Evolutionary conservation across 192 early-diverging fungal genomes (phyloP).

Genomic region (Coemansia sp.): DNA sequence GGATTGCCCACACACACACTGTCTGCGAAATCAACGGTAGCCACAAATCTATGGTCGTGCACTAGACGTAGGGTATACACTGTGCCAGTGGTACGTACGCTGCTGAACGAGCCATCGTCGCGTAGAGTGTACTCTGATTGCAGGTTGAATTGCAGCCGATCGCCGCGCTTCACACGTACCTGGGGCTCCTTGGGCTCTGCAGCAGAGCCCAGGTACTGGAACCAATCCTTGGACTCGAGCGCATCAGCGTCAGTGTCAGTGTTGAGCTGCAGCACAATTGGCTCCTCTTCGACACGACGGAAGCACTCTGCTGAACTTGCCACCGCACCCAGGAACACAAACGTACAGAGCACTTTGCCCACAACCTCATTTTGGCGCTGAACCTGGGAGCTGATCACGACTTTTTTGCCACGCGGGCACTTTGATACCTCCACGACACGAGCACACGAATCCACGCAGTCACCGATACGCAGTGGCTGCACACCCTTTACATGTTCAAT

Average conservation of each 20-base stretch:
- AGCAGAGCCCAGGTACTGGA: slow-evolving; percentile 36
- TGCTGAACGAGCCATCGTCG: slow-evolving; percentile 53
- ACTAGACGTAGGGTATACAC: slow-evolving; percentile 60
- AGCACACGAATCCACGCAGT: slow-evolving; percentile 69
- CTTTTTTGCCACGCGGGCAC: slow-evolving; percentile 62
- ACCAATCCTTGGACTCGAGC: slow-evolving; percentile 85
- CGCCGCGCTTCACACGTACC: slow-evolving; percentile 30
- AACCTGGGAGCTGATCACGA: slow-evolving; percentile 71
- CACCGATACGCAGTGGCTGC: slow-evolving; percentile 65
- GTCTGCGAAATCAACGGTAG: slow-evolving; percentile 65
- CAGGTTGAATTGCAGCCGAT: slow-evolving; percentile 72
- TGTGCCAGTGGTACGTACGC: slow-evolving; percentile 65
- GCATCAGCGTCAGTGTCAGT: slow-evolving; percentile 79
- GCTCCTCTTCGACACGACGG: slow-evolving; percentile 68
- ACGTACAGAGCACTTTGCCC: background rate
- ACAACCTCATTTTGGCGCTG: slow-evolving; percentile 59
- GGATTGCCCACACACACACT: slow-evolving; percentile 68
- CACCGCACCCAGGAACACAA: slow-evolving; percentile 9
- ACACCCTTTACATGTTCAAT: slow-evolving; percentile 66
- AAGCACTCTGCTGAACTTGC: slow-evolving; percentile 62
- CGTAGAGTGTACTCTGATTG: slow-evolving; percentile 65
- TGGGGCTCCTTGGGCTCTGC: background rate
- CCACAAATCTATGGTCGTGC: slow-evolving; percentile 69
- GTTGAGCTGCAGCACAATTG: slow-evolving; percentile 41
- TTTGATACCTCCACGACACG: slow-evolving; percentile 64